Evolutionary conservation across 768 basidiomycete genomes (phyloP).

Genomic region (Leccinum longicurvipes): DNA sequence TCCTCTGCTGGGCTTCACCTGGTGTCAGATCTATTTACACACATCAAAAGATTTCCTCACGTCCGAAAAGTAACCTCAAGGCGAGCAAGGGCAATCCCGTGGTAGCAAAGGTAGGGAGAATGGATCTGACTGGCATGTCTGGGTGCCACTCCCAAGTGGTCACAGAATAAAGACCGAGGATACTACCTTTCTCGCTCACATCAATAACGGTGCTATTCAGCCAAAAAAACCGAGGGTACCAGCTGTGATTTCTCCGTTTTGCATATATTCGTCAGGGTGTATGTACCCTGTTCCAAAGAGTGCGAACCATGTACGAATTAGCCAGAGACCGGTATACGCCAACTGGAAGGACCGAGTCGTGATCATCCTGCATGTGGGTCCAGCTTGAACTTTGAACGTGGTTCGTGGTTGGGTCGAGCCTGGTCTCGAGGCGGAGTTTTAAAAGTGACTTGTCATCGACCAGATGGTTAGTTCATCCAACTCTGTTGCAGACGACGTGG

Average conservation of each 20-base stretch:
- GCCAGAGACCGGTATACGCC: conserved; percentile 24
- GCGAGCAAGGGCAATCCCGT: conserved; percentile 33
- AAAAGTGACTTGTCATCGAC: conserved; percentile 20
- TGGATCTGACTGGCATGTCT: conserved; percentile 34
- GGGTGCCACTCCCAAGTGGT: conserved; percentile 39
- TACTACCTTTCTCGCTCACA: conserved; percentile 20
- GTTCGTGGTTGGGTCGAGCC: background rate
- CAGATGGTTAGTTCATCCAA: conserved; percentile 27
- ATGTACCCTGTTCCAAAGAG: conserved; percentile 37
- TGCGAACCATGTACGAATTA: conserved; percentile 30
- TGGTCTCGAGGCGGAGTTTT: conserved; percentile 22
- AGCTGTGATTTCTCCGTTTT: conserved; percentile 38
- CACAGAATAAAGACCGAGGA: conserved; percentile 27
- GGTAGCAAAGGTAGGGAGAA: conserved; percentile 31
- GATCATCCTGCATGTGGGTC: conserved; percentile 6
- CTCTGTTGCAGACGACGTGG: background rate
- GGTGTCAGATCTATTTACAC: conserved; percentile 3
- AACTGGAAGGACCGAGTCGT: conserved; percentile 14
- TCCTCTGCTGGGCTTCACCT: conserved; percentile 6
- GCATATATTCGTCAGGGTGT: conserved; percentile 42
- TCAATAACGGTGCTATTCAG: conserved; percentile 5
- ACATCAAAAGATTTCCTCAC: conserved; percentile 20
- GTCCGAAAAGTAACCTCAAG: conserved; percentile 12
- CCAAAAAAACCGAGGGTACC: conserved; percentile 23
- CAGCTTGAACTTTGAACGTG: background rate